Base-by-base conservation (phyloP, 306 rosid genomes). In the Fragaria vesca region DNA sequence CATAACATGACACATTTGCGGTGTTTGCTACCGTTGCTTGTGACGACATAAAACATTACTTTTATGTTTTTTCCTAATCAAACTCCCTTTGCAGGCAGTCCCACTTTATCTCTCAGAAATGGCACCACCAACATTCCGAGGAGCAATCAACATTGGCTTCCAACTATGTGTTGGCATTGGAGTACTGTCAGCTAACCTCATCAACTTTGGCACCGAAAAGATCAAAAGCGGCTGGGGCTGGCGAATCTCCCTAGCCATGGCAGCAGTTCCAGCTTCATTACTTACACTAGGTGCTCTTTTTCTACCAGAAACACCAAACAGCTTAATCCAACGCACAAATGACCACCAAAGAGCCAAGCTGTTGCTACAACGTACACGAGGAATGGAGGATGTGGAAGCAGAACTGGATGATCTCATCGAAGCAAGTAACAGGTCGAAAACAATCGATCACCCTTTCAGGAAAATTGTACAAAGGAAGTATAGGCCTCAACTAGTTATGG, bases 291-390 rank as follows among this genome's bases (percentile, higher is more conserved):
- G 97, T 4, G 87, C 97, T 26, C 28, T 93, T 47, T 91, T 91
- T 86, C 90, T 93, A 24, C 94, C 97, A 4, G 96, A 93, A 82
- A 93, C 96, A 18, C 97, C 97, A 73, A 93, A 83, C 76, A 91
- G 96, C 86, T 17, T 89, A 76, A 88, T 91, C 75, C 97, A 91
- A 70, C 88, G 80, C 66, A 54, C 66, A 72, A 48, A 77, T 3
- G 82, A 85, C 60, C 86, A 85, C 24, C 80, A 78, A 42, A 85
- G 76, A 58, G 96, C 90, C 32, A 82, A 87, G 85, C 71, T 40
- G 32, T 73, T 84, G 84, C 90, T 91, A 58, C 91, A 77, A 76
- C 84, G 83, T 1, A 83, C 87, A 65, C 80, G 96, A 7, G 96
- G 93, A 45, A 78, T 86, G 6, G 13, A 80, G 17, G 84, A 91